Evolutionary conservation across 1,284 basidiomycete species (phyloP).

Genomic region (Irpex sp.): DNA sequence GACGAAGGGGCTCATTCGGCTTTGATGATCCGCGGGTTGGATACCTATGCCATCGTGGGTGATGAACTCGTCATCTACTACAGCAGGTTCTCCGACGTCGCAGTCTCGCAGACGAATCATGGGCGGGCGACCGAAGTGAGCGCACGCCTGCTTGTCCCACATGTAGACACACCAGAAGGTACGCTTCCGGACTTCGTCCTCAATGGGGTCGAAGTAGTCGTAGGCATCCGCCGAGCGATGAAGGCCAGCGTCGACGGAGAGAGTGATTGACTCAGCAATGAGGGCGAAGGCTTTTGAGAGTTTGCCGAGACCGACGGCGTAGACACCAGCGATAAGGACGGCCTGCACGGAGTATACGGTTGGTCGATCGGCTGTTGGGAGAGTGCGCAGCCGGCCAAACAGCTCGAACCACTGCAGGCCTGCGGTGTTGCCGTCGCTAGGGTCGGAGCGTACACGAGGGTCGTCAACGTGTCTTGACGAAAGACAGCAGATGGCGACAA

Average conservation of each 20-base stretch:
- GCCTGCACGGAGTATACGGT: conserved; percentile 89
- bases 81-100: conserved; percentile 78
- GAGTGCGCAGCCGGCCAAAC: conserved; percentile 76
- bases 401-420: conserved; percentile 91
- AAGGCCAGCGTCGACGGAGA: conserved; percentile 82
- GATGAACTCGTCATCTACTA: conserved; percentile 88
- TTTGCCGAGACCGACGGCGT: conserved; percentile 82
- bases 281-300: conserved; percentile 84
- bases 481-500: conserved; percentile 85
- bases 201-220: conserved; percentile 83
- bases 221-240: conserved; percentile 87
- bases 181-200: conserved; percentile 84
- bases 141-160: conserved; percentile 86
- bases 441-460: conserved; percentile 77
- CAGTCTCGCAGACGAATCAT: conserved; percentile 83
- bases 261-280: conserved; percentile 79
- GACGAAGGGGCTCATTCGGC: conserved; percentile 78
- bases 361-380: conserved; percentile 83
- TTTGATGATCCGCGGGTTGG: conserved; percentile 68
- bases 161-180: conserved; percentile 94
- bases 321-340: conserved; percentile 82
- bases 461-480: conserved; percentile 90
- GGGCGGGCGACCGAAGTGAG: conserved; percentile 84
- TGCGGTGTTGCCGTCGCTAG: conserved; percentile 76
- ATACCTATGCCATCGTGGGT: conserved; percentile 65